Evolutionary conservation across 805 yeast species (phyloP).

Genomic region (Komagataella pastoris): DNA sequence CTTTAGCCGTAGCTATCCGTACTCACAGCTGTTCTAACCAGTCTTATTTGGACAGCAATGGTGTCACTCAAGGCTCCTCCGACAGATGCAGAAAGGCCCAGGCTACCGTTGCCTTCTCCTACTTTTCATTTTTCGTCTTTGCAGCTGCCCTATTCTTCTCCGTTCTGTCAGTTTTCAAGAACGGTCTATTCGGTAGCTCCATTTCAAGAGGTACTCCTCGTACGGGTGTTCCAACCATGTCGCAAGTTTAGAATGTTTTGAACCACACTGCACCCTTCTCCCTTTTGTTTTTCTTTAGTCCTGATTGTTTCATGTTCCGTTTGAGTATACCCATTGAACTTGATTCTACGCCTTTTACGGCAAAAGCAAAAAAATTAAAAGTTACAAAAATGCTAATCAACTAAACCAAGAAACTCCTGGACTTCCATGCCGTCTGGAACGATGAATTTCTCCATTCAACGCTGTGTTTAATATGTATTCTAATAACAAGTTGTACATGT

Average conservation of each 20-base stretch:
- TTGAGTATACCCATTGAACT: neutral
- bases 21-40: constrained; percentile 74
- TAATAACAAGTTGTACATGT: neutral
- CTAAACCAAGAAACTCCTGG: neutral
- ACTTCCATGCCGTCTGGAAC: neutral
- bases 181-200: constrained; percentile 46
- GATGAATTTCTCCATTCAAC: neutral
- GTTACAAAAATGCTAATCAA: neutral
- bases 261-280: neutral
- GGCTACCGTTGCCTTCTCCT: constrained; percentile 70
- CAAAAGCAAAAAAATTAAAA: neutral
- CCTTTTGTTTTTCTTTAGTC: neutral
- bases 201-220: constrained; percentile 38
- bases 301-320: neutral
- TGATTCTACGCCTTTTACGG: neutral
- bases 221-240: constrained; percentile 83
- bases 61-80: constrained; percentile 57
- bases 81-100: constrained; percentile 95
- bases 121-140: constrained; percentile 70
- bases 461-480: constrained; percentile 1
- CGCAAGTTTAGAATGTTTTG: constrained; percentile 51
- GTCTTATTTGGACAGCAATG: constrained; percentile 49
- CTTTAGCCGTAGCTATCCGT: constrained; percentile 83
- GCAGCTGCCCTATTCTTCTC: constrained; percentile 48
- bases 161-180: constrained; percentile 32